Evolutionary conservation across 768 basidiomycete species (phyloP).

Genomic region (Tulasnella calospora): DNA sequence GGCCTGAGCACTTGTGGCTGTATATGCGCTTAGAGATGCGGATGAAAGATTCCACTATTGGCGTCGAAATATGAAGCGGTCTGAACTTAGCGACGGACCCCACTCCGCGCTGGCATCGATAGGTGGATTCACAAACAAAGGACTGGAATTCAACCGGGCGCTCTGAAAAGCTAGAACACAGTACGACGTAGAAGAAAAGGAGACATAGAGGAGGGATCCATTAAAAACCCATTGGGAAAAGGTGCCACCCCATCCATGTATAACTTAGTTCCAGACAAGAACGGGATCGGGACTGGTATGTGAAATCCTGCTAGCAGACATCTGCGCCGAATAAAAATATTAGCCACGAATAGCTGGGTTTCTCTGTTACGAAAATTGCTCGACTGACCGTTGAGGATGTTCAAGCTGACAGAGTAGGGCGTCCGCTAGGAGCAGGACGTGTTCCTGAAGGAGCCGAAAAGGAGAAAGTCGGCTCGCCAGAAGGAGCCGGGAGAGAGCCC

Average conservation of each 20-base stretch:
- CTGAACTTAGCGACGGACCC: too few species aligned
- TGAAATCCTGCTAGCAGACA: neutral
- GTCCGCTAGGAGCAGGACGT: neutral
- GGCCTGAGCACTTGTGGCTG: too few species aligned
- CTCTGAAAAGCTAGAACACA: neutral
- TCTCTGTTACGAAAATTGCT: neutral
- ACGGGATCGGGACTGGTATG: neutral
- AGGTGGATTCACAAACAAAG: neutral
- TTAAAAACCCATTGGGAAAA: constrained; percentile 8
- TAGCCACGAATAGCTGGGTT: neutral
- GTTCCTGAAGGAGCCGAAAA: neutral
- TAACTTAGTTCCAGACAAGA: neutral
- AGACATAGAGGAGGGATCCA: neutral
- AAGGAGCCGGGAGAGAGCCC: neutral
- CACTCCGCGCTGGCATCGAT: too few species aligned
- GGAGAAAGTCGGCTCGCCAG: neutral
- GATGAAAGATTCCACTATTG: too few species aligned
- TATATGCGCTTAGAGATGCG: too few species aligned
- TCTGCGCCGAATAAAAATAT: neutral
- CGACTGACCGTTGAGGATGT: neutral
- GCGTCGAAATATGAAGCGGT: too few species aligned
- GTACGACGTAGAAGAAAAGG: neutral
- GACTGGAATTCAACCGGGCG: neutral
- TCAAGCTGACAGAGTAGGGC: neutral
- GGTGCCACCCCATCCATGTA: neutral